Conservation (phyloP, 306 rosid genomes). For the Acacia acuminata region DNA sequence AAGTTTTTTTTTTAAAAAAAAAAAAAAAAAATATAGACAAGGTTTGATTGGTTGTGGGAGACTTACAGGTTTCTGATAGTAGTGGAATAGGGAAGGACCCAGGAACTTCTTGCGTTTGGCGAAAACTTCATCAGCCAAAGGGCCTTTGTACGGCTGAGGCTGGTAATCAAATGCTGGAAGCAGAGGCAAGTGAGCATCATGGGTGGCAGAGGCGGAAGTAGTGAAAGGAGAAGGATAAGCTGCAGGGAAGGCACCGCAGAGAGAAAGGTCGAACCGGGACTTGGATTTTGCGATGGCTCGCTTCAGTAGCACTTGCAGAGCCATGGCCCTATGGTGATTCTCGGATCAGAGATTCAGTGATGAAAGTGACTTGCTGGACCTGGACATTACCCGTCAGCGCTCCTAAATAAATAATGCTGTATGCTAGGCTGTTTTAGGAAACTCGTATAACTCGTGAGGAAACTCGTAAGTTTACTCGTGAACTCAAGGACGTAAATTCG, state of each 20-base stretch:
- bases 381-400: background rate
- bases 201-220: slow-evolving; percentile 29
- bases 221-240: slow-evolving; percentile 34
- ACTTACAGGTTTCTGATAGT: slow-evolving; percentile 81
- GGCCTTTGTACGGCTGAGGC: slow-evolving; percentile 70
- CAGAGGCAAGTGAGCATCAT: slow-evolving; percentile 34
- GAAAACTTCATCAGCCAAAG: slow-evolving; percentile 64
- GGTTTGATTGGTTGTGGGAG: background rate
- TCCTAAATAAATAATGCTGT: no score
- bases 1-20: background rate
- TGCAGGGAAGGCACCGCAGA: slow-evolving; percentile 22
- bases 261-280: background rate
- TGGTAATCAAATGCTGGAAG: slow-evolving; percentile 72
- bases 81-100: slow-evolving; percentile 87
- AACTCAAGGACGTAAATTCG: no score
- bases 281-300: slow-evolving; percentile 39
- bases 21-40: background rate
- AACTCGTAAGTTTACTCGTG: no score
- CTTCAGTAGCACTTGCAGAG: slow-evolving; percentile 53
- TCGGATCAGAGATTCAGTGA: background rate
- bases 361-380: background rate
- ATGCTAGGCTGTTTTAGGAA: no score
- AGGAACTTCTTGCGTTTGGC: slow-evolving; percentile 76
- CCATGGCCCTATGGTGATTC: slow-evolving; percentile 40
- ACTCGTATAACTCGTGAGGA: no score